phyloP scores from a whole-genome alignment of 495 filamentous ascomycete genomes.

The Neurospora sp. region DNA sequence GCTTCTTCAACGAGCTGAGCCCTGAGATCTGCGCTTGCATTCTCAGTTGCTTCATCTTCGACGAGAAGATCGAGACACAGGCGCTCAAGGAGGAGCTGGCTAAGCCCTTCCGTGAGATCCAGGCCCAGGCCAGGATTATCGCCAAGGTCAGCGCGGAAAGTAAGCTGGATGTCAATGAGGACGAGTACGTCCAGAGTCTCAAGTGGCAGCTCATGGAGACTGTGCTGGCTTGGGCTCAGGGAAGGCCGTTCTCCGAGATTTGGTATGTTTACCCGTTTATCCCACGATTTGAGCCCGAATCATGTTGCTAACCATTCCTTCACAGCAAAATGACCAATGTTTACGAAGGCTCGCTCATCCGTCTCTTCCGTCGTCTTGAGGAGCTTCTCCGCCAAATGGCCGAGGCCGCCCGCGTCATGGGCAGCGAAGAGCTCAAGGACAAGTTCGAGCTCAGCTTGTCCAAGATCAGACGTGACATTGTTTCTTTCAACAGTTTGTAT shows the following conservation, averaged over 20 bases:
- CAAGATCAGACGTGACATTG: constrained; percentile 85
- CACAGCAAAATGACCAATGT: constrained; percentile 93
- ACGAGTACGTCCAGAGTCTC: constrained; percentile 80
- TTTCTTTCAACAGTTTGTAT: constrained; percentile 86
- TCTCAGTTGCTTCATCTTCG: constrained; percentile 89
- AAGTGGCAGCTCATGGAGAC: constrained; percentile 95
- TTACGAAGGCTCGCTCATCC: constrained; percentile 92
- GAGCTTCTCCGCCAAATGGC: constrained; percentile 95
- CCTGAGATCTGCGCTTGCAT: constrained; percentile 78
- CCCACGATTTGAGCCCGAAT: not conserved
- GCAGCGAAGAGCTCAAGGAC: constrained; percentile 78
- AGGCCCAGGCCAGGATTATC: constrained; percentile 70
- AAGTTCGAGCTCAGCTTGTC: constrained; percentile 78
- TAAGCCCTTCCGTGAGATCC: constrained; percentile 77
- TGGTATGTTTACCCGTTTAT: constrained; percentile 52
- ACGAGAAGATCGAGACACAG: constrained; percentile 79
- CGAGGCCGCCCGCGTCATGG: constrained; percentile 96
- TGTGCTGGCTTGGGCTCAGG: constrained; percentile 87
- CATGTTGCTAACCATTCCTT: not conserved
- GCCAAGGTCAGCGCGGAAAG: constrained; percentile 90
- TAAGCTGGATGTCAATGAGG: constrained; percentile 81
- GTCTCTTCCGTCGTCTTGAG: constrained; percentile 88
- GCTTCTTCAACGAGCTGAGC: constrained; percentile 91
- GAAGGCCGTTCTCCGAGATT: constrained; percentile 84
- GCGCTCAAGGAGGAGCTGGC: constrained; percentile 68